Base-by-base conservation (phyloP, 495 filamentous ascomycete species). In the Cetradonia linearis region DNA sequence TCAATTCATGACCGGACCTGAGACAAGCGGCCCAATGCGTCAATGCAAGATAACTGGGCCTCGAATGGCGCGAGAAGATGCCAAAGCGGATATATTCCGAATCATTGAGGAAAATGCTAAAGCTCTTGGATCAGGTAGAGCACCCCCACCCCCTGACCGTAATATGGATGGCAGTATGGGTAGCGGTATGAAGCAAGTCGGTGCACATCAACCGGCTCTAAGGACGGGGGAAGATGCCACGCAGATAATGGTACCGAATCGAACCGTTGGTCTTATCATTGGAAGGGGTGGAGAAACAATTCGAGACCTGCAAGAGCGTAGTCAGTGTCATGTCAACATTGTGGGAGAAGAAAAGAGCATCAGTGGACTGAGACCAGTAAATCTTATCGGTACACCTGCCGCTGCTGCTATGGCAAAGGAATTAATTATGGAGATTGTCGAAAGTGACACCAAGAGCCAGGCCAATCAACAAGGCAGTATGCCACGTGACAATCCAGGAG, bases 241-340 rank as follows among this genome's bases (percentile, higher is more conserved):
- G 49, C 85, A 91, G 71, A 90, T 93, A 62, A 89, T 92, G 83
- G 88, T 93, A 9, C 88, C 88, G n/a, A 89, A 91, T 72, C 80
- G 87, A 60, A 92, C 88, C 3, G 88, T 92, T 57, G 88, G 88
- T 58, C 74, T 92, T 34, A 91, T 92, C 62, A 92, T 92, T 63
- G 88, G 88, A 27, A 82, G 88, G 49, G 88, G 87, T 25, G 88
- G 88, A 31, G 88, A 92, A 71, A 91, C 88, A 6, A 92, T 92
- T 63, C 84, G 91, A 37, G 92, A 96, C 70, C 81, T 92, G 16
- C 88, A 93, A 69, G 88, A 93, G 67, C 80, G 87, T 58, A 89
- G 86, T 64, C 85, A 82, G 2, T 93, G 88, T 64, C 88, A 93
- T 71, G 87, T 93, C 60, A 93, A 93, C 70, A 92, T 93, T 62